Evolutionary conservation across 768 basidiomycete species (phyloP), one percentile per base, ranked within the genome.

Genomic region (Suillus occidentalis): DNA sequence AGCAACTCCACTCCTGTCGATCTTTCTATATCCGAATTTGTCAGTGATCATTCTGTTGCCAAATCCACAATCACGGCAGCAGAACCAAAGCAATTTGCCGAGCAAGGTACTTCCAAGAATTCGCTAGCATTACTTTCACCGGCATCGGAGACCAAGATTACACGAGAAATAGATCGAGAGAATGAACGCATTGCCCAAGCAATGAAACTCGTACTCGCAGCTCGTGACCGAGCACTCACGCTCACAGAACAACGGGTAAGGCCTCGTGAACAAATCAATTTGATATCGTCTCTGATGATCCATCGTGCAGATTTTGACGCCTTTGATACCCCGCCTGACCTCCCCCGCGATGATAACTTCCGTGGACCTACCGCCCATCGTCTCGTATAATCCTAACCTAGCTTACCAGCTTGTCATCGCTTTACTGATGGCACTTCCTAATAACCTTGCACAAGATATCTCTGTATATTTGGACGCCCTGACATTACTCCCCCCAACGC

Each of bases 191-290:
- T 89, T 28, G 83, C 85, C 12, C 86, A 86, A 60, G 88, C 84
- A 28, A 85, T 91, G 84, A 84, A 83, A 60, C 83, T 92, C 22
- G 80, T 93, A 36, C 80, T 92, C 18, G 82, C 84, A 43, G 90
- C 89, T 49, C 85, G 89, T 61, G 84, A 87, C 66, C 87, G 91
- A 60, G 89, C 88, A 31, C 84, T 93, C 50, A 88, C 85, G 42
- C 84, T 93, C 60, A 82, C 89, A 45, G 91, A 93, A 79, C 89
- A 89, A 80, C 85, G 90, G 63, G 89, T 90, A 72, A 63, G 36
- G 36, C 58, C 52, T 63, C 63, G 31, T 10, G 9, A 36, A 22
- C 6, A 20, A 14, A 34, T 42, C 25, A 8, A n/a, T 42, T 20
- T 37, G 20, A 18, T n/a, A 40, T 22, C 59, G 59, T 28, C 63